Percentiles rank a stretch among this genome's conserved stretches.
Evolutionary conservation across 345 rosid species (phyloP).

Genomic region (Eucalyptus curtisii): DNA sequence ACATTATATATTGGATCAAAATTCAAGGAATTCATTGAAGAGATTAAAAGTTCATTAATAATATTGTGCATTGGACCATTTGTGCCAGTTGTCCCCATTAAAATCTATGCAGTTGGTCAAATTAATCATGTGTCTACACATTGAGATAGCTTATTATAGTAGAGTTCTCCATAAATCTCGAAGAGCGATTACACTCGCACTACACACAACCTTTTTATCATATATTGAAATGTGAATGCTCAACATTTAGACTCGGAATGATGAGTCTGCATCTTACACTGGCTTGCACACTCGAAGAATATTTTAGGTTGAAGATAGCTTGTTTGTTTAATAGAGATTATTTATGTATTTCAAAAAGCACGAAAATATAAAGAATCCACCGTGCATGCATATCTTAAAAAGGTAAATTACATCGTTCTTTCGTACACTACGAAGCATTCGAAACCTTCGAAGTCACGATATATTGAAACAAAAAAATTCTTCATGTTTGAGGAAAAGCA

Average conservation of each 20-base stretch:
- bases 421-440: background rate
- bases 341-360: background rate
- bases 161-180: background rate
- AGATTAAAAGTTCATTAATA: fast-evolving
- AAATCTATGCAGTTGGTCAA: background rate
- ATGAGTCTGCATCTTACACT: background rate
- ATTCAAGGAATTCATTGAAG: background rate
- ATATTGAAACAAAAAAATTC: background rate
- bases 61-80: background rate
- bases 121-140: background rate
- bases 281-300: background rate
- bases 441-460: background rate
- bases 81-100: fast-evolving
- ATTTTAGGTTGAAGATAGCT: background rate
- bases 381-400: background rate
- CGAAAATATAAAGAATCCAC: background rate
- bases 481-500: background rate
- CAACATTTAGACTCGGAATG: background rate
- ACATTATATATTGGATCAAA: fast-evolving
- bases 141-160: fast-evolving
- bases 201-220: background rate
- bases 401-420: background rate
- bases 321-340: background rate
- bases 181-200: fast-evolving
- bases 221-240: background rate